Base-by-base conservation (phyloP, 257 asterid genomes). In the Marsdenia floribunda region DNA sequence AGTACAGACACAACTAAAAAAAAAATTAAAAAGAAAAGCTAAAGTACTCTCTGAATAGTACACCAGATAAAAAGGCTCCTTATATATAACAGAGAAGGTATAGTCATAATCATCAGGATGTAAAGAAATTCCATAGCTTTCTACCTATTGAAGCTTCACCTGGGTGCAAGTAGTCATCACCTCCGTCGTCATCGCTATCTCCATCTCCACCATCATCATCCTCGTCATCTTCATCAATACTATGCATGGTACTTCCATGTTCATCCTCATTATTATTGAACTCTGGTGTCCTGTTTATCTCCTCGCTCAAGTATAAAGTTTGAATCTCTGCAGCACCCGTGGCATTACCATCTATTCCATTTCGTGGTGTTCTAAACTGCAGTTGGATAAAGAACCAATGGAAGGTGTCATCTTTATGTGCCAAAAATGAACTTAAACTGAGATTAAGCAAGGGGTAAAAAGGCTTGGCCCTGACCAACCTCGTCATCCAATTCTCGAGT, bases 111-210 rank as follows among this genome's bases (percentile, higher is more conserved):
- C n/a, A 75, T 92, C 90, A 92, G 9, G 97, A 84, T 52, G 97
- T 92, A 77, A 92, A 87, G 80, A 92, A 92, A 47, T 86, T 90
- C 98, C 98, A 92, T 33, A 92, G 75, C 88, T 90, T 90, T 79
- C 68, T 88, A 55, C 90, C 72, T 9, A 90, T 73, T 6, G 98
- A 89, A 9, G 77, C 85, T 78, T 89, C 90, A 72, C 90, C 91
- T 9, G 88, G 96, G 58, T 76, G 76, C 46, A 82, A 84, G 5
- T 78, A 81, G 10, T 79, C 87, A 0, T 86, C 89, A 6, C 79
- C 85, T 0, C 58, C 87, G 2, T 83, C 82, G 0, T 78, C 85
- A 9, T 76, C 80, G 38, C 71, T 29, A 29, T 29, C 33, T 29
- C 33, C 33, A 29, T 29, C 33, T 29, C 33, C 81, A 10, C 83